Base-by-base conservation (phyloP, 2,329 filamentous ascomycete species). In the Diaporthe destruens region DNA sequence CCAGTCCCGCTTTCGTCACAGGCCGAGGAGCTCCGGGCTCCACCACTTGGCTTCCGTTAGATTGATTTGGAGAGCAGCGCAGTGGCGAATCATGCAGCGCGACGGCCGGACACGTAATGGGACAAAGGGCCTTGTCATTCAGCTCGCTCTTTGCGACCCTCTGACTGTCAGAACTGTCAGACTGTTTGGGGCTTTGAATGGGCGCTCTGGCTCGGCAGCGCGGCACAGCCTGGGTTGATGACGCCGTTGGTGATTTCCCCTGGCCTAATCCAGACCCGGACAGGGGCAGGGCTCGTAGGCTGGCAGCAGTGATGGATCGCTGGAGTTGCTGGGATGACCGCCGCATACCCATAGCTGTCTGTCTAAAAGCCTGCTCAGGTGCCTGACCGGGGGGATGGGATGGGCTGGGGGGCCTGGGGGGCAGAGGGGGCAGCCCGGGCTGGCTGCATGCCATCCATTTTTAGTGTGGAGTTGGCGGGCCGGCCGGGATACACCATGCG, bases 391-490 rank as follows among this genome's bases (percentile, higher is more conserved):
- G 61, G 16, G 61, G 16, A 36, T 53, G 44, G 42, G 36, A 23
- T 61, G 53, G 51, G 51, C 12, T 56, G 29, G 55, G 29, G 29
- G 29, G n/a, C n/a, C n/a, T n/a, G n/a, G n/a, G n/a, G n/a, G n/a
- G n/a, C n/a, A n/a, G n/a, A n/a, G n/a, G n/a, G n/a, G n/a, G n/a
- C n/a, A n/a, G n/a, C n/a, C n/a, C n/a, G n/a, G n/a, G 12, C 18
- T 56, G 44, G 55, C 32, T 70, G 66, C 54, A 56, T 69, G 67
- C 67, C 67, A 61, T 61, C 67, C 67, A 61, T 61, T 70, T 70
- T 70, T 70, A 70, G n/a, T n/a, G n/a, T n/a, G n/a, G 67, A 70
- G n/a, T 59, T 61, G 32, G 32, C 42, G 67, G 55, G 44, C 20
- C 56, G 67, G 44, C 67, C 67, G 53, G 67, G 54, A 59, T 69